Evolutionary conservation across 1,284 basidiomycete genomes (phyloP).

Genomic region (Puccinia polysora): DNA sequence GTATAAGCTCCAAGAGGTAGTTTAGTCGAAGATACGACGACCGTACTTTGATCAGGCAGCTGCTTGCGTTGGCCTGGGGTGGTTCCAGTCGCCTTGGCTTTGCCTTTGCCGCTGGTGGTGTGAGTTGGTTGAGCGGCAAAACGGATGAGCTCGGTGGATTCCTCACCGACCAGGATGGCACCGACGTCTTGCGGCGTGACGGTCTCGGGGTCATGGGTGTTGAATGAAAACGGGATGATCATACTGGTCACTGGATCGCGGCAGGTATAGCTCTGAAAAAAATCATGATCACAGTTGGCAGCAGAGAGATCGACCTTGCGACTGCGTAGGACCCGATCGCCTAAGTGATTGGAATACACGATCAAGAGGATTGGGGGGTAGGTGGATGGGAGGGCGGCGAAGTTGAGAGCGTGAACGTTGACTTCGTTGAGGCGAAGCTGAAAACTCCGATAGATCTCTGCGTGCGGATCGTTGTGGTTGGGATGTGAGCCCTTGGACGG

Average conservation of each 20-base stretch:
- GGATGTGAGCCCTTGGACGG: not conserved
- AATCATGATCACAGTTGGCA: slow-evolving; percentile 20
- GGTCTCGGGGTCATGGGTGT: not conserved
- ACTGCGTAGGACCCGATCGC: slow-evolving; percentile 20
- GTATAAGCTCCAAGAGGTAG: slow-evolving; percentile 32
- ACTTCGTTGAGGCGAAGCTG: slow-evolving; percentile 22
- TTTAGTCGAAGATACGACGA: not conserved
- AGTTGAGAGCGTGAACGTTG: slow-evolving; percentile 32
- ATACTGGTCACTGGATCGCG: slow-evolving; percentile 19
- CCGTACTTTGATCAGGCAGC: not conserved
- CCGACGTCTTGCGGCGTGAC: not conserved
- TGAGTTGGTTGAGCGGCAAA: not conserved
- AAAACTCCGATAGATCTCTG: slow-evolving; percentile 10
- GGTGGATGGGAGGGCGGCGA: slow-evolving; percentile 2
- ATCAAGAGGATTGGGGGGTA: slow-evolving; percentile 25
- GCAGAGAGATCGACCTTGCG: slow-evolving; percentile 11
- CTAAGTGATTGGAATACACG: slow-evolving; percentile 36
- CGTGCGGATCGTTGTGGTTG: slow-evolving; percentile 1
- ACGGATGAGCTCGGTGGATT: slow-evolving; percentile 9
- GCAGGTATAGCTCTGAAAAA: slow-evolving; percentile 14
- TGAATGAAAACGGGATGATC: slow-evolving; percentile 15
- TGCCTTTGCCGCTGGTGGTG: slow-evolving; percentile 1
- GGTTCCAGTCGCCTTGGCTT: not conserved
- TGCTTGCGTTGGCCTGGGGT: not conserved
- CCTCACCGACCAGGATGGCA: slow-evolving; percentile 35